Conservation (phyloP, 768 basidiomycete species). For the Tulasnella sp. region DNA sequence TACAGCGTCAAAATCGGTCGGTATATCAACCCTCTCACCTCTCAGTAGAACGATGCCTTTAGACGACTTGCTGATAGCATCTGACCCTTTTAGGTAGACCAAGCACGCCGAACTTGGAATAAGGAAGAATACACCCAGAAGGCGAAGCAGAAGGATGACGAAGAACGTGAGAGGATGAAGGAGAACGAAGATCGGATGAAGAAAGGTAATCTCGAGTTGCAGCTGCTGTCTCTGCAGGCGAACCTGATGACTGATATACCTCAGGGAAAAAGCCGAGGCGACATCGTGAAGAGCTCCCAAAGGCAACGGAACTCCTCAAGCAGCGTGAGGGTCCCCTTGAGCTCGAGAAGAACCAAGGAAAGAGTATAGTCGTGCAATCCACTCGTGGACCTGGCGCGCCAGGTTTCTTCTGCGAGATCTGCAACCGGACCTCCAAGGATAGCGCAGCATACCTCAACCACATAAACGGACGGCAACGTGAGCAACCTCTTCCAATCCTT, state of each 20-base stretch:
- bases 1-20: neutral
- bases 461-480: constrained; percentile 87
- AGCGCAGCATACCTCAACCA: constrained; percentile 91
- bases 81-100: neutral
- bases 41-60: neutral
- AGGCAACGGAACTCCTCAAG: constrained; percentile 89
- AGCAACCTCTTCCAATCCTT: constrained; percentile 23
- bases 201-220: constrained; percentile 43
- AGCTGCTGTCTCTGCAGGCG: neutral
- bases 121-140: constrained; percentile 78
- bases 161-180: constrained; percentile 71
- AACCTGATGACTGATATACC: neutral
- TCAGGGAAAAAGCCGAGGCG: constrained; percentile 74
- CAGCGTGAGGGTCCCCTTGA: constrained; percentile 74
- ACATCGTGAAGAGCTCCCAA: constrained; percentile 62
- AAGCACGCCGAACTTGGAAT: constrained; percentile 75
- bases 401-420: constrained; percentile 88
- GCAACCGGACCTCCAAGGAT: constrained; percentile 87
- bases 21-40: neutral
- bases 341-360: constrained; percentile 88
- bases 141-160: constrained; percentile 69
- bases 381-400: constrained; percentile 82
- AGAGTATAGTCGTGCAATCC: constrained; percentile 88
- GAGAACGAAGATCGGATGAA: constrained; percentile 76
- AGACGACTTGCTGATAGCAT: neutral